Conservation (phyloP, 2,329 filamentous ascomycete species). For the Stachybotrys chlorohalonatus region DNA sequence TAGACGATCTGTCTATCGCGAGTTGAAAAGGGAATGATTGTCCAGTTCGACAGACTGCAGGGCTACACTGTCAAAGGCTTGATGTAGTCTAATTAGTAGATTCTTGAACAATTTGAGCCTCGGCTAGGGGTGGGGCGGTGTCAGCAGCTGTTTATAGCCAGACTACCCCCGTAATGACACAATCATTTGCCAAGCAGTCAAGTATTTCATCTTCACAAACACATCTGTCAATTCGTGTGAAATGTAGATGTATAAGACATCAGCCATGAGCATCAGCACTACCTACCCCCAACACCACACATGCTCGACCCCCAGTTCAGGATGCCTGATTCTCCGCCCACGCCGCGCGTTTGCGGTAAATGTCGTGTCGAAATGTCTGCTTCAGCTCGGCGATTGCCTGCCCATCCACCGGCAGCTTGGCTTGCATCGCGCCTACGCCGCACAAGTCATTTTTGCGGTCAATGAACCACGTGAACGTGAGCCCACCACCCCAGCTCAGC, state of each 20-base stretch:
- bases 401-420: constrained; percentile 21
- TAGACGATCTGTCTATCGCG: too few species aligned
- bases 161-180: too few species aligned
- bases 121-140: neutral
- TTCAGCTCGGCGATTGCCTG: constrained; percentile 21
- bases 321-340: neutral
- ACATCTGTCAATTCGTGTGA: too few species aligned
- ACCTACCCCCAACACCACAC: too few species aligned
- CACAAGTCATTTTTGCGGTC: constrained; percentile 37
- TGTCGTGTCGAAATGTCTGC: constrained; percentile 29
- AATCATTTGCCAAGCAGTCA: too few species aligned
- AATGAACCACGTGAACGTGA: constrained; percentile 38
- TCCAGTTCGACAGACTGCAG: too few species aligned
- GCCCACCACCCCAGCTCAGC: constrained; percentile 35
- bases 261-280: too few species aligned
- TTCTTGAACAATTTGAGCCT: neutral
- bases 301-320: neutral
- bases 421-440: constrained; percentile 29
- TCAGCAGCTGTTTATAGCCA: neutral
- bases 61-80: too few species aligned
- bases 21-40: neutral
- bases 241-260: too few species aligned
- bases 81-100: neutral
- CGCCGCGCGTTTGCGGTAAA: constrained; percentile 25
- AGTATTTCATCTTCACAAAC: too few species aligned